Conservation (phyloP, 176 grass and related monocot species). For the Rhipidocladum racemiflorum region DNA sequence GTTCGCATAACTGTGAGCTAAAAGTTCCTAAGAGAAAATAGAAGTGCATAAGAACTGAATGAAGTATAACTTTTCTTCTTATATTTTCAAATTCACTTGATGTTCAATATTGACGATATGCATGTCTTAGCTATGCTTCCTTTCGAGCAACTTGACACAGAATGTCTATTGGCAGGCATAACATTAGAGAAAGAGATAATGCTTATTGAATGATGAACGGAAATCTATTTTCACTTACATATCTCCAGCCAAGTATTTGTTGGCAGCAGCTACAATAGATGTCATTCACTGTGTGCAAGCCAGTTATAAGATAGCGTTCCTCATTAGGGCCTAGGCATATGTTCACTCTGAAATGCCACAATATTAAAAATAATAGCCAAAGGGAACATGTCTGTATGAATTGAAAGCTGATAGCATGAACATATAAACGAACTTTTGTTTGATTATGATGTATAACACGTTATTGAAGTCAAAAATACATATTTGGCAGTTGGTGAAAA, state of each 20-base stretch:
- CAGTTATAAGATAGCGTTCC: conserved; percentile 48
- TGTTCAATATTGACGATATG: background rate
- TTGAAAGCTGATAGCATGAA: too few relatives aligned
- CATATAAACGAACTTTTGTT: background rate
- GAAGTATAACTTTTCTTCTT: background rate
- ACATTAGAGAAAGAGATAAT: background rate
- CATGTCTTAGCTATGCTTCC: background rate
- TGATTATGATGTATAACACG: background rate
- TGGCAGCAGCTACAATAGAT: conserved; percentile 46
- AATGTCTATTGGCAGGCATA: background rate
- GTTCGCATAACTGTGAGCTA: too few relatives aligned
- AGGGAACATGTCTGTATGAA: too few relatives aligned
- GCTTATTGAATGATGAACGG: background rate
- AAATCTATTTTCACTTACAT: background rate
- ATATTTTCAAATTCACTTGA: background rate
- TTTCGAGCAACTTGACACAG: background rate
- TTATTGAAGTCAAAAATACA: background rate
- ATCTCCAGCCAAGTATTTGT: background rate
- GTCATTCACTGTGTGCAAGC: conserved; percentile 58
- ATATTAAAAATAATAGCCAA: background rate
- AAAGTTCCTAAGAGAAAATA: background rate
- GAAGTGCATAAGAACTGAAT: background rate
- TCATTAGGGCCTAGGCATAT: conserved; percentile 55
- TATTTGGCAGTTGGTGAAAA: background rate
- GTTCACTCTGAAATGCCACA: conserved; percentile 46